Percentiles rank a stretch among this genome's conserved stretches.
phyloP scores from a whole-genome alignment of 192 early-diverging fungal genomes.

The Pilaira anomala region DNA sequence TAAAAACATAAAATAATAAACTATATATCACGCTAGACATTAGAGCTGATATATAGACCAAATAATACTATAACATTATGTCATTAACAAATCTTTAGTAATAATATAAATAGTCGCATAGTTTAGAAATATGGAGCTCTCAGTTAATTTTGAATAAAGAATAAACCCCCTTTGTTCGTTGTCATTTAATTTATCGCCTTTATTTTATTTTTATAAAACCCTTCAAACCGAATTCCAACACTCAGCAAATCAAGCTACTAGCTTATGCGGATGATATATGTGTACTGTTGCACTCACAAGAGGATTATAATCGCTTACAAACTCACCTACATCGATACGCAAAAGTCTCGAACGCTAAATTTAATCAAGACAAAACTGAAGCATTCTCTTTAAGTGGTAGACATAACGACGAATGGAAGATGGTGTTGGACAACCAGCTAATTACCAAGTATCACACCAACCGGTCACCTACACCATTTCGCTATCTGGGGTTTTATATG shows the following conservation, averaged over 20 bases:
- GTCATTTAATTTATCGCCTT: too few species aligned
- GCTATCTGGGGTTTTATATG: not conserved
- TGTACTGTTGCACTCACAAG: not conserved
- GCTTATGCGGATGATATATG: not conserved
- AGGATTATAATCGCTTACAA: not conserved
- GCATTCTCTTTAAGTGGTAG: not conserved
- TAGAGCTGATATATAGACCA: too few species aligned
- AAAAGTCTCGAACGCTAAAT: not conserved
- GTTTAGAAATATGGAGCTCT: too few species aligned
- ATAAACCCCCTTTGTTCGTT: too few species aligned
- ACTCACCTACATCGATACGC: not conserved
- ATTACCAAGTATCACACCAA: not conserved
- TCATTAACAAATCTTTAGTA: too few species aligned
- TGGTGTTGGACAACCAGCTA: not conserved
- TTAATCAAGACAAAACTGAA: constrained; percentile 6
- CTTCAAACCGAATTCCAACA: too few species aligned
- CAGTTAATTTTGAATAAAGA: too few species aligned
- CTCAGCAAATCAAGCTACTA: not conserved
- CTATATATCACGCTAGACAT: too few species aligned
- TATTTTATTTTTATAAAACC: too few species aligned
- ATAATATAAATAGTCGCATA: too few species aligned
- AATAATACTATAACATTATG: too few species aligned
- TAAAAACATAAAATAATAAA: too few species aligned
- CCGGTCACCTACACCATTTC: not conserved
- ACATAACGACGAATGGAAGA: not conserved